Evolutionary conservation across 805 yeast genomes (phyloP), one percentile per base, ranked within the genome.

Genomic region (Saccharomycopsis capsularis): DNA sequence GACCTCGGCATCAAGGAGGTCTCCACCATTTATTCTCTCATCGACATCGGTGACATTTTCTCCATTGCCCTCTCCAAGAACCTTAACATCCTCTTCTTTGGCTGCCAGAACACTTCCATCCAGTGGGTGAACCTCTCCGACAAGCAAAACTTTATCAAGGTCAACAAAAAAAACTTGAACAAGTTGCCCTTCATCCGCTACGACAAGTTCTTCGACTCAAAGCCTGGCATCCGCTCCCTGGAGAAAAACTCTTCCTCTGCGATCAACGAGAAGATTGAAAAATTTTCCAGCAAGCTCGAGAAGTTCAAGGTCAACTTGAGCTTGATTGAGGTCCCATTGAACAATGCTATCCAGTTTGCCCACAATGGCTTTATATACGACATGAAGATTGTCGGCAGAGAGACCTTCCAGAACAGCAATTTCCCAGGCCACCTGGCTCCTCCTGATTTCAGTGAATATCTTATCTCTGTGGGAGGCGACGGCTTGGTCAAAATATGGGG

Each of bases 31-130:
- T 91, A 91, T 63, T 83, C 95, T 1, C 64, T 84, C 9, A 74
- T 84, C 32, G 99, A 91, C 66, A 83, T 91, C 45, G 99, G 99
- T 44, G 99, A 91, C 63, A 84, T 91, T 16, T 91, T 91, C 61
- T 82, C 95, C 6, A 66, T 91, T 30, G 76, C 80, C 5, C 87
- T 93, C 79, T 72, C 82, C 15, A 75, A 78, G 18, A 55, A 66
- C 1, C 62, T 76, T 9, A 73, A 79, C 42, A 78, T 86, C 0
- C 69, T 91, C 3, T 86, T 81, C 54, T 76, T 87, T 57, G 99
- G 99, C 3, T 82, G 95, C 11, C 98, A 93, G 63, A 91, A 90
- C 61, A 96, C 98, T 3, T 76, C 90, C 1, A 75, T 91, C 16
- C 75, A 86, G 38, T 91, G 85, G 79, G 80, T 86, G 50, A 74